Evolutionary conservation across 345 rosid genomes (phyloP), one percentile per base, ranked within the genome.

Genomic region (Dipteronia dyeriana): DNA sequence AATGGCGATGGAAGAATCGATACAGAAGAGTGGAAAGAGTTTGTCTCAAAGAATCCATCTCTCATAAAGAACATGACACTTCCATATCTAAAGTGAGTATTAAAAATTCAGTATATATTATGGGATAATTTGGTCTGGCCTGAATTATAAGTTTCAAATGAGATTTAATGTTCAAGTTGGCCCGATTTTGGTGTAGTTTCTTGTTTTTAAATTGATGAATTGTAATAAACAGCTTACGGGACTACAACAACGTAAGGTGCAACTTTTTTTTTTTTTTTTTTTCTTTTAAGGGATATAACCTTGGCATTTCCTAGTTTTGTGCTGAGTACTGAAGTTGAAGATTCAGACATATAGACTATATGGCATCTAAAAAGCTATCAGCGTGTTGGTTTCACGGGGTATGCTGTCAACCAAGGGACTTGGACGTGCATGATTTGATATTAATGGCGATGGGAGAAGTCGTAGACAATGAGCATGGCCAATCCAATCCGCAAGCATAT

Each of bases 31-130:
- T 96, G 99, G 99, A 89, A 88, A 76, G 92, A 89, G 38, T 92
- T 90, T 43, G 97, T 91, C 69, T 82, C 82, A 7, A 89, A 81
- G 83, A 72, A 92, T 74, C 99, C 99, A 0, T 91, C 97, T 65
- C 89, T 96, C 43, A 83, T 93, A 76, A 96, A 88, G 90, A 96
- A 92, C 89, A 96, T 94, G 98, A 93, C 97, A 31, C 87, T 96
- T 31, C 98, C 99, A 0, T 91, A 92, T 82, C 82, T 96, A 22
- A 91, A 87, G 99, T 96, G 68, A 89, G 90, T 84, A 39, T 34
- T 39, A 41, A 19, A 17, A 34, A 34, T 34, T 34, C 38, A 34
- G 38, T 34, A 34, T 34, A 34, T 34, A 34, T 34, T 34, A 34
- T 34, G 38, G 38, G 38, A 4, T 34, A 34, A 34, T 34, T 2